Base-by-base conservation (phyloP, 2,329 filamentous ascomycete genomes). In the Acarospora socialis region DNA sequence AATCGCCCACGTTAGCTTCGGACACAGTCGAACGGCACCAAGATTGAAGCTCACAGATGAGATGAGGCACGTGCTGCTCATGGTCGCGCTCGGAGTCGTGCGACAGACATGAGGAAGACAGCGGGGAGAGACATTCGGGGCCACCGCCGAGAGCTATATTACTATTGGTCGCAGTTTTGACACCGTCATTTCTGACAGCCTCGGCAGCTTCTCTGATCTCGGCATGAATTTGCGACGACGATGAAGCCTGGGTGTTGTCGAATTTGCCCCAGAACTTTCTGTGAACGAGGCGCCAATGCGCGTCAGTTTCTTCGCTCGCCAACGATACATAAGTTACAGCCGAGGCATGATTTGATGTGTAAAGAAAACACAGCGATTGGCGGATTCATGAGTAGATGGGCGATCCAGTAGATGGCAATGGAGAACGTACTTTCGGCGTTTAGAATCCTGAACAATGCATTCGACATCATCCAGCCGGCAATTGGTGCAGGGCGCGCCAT, bases 401-500 rank as follows among this genome's bases (percentile, higher is more conserved):
- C 34, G 36, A 34, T 44, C 32, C 13, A 40, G 30, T 8, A 39
- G 22, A 21, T 43, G 37, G 21, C 37, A 30, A 7, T 39, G 35
- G 7, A 34, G 22, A 35, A 73, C 77, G 71, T 58, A 84, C 78
- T 81, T 83, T 67, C 83, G 77, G 47, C 84, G 73, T 46, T 83
- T 81, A 61, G 81, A 87, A 55, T 92, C 76, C 43, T 77, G 76
- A 15, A 81, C 73, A 34, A 77, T 48, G 42, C 62, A 66, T 41
- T 60, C 55, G 27, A 65, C 61, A 40, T 62, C 60, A 36, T 65
- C 62, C 43, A 64, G 46, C 14, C 81, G 68, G 59, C 83, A 92
- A 56, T 92, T 92, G 34, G 81, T 84, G 55, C 83, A 92, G 1
- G 83, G 83, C 25, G 77, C 77, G 29, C 79, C 78, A 54, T 73